A percentile compares a stretch with the other conserved stretches of the same genome.
Conservation (phyloP, 2,329 filamentous ascomycete genomes). For the Cladorrhinum sp. region DNA sequence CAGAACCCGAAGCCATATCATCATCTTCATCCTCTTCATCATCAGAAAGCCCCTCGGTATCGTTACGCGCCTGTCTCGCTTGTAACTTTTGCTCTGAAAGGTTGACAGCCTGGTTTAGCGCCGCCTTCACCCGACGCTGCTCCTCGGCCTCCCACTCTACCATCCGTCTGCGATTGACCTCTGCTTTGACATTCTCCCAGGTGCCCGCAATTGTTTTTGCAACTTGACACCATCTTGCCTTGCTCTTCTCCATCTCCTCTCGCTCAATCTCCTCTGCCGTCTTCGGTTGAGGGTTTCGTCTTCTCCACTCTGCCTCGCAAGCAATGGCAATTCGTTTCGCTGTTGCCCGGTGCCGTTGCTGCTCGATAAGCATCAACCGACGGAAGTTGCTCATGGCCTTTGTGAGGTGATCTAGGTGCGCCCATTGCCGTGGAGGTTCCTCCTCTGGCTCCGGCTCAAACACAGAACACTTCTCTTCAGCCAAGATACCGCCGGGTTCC, state of each 20-base stretch:
- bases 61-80: constrained; percentile 53
- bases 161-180: constrained; percentile 59
- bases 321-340: constrained; percentile 80
- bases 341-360: constrained; percentile 68
- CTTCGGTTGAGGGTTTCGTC: constrained; percentile 62
- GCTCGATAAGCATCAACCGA: constrained; percentile 75
- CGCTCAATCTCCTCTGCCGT: constrained; percentile 76
- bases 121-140: constrained; percentile 62
- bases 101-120: constrained; percentile 70
- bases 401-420: constrained; percentile 81
- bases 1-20: constrained; percentile 46
- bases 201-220: constrained; percentile 54
- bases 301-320: constrained; percentile 71
- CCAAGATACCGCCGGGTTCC: constrained; percentile 72
- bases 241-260: constrained; percentile 68
- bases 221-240: constrained; percentile 68
- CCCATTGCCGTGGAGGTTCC: constrained; percentile 75
- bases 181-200: constrained; percentile 62
- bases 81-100: constrained; percentile 67
- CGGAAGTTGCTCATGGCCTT: constrained; percentile 78
- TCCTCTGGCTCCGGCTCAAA: constrained; percentile 70
- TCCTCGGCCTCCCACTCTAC: constrained; percentile 64
- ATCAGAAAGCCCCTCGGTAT: constrained; percentile 48
- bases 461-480: constrained; percentile 64
- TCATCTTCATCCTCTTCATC: constrained; percentile 46